Percentiles rank a stretch among this genome's conserved stretches.
Conservation (phyloP, 176 grass and related monocot genomes). For the Lolium rigidum region DNA sequence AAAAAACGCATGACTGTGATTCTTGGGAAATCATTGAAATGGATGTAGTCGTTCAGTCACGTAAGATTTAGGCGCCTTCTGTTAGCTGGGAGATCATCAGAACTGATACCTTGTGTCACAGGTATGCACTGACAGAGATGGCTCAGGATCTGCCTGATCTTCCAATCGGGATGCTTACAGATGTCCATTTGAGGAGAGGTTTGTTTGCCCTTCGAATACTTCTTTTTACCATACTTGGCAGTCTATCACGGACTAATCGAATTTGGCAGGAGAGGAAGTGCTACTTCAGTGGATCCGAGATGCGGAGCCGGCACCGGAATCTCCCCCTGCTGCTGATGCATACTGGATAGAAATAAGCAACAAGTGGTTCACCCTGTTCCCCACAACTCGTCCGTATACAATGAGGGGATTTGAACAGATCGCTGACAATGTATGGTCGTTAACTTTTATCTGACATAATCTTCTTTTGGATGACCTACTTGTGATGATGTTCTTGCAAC, state of each 20-base stretch:
- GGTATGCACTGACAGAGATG: slow-evolving; percentile 91
- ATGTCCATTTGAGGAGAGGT: slow-evolving; percentile 83
- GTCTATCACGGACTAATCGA: not conserved
- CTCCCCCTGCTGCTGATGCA: slow-evolving; percentile 23
- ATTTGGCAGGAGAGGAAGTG: slow-evolving; percentile 63
- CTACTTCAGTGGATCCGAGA: slow-evolving; percentile 56
- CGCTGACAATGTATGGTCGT: slow-evolving; percentile 57
- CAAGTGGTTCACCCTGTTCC: slow-evolving; percentile 89
- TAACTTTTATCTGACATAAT: not conserved
- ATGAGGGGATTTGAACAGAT: slow-evolving; percentile 62
- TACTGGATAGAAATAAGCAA: slow-evolving; percentile 68
- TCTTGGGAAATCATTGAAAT: not conserved
- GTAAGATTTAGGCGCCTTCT: not conserved
- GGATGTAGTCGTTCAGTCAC: slow-evolving; percentile 2
- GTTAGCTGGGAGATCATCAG: not conserved
- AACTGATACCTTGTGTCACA: slow-evolving; percentile 11
- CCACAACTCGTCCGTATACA: slow-evolving; percentile 62
- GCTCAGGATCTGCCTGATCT: slow-evolving; percentile 64
- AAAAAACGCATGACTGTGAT: not conserved
- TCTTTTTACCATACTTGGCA: not conserved
- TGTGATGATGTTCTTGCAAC: not conserved
- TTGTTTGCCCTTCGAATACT: slow-evolving; percentile 7
- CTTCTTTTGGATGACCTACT: not conserved
- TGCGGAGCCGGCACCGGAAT: slow-evolving; percentile 34
- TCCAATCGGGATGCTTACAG: slow-evolving; percentile 76